These are phyloP conservation scores for Colletotrichum sp. DNA, from an alignment of 2,329 filamentous ascomycete genomes.

Conservation along the genomic window DNA sequence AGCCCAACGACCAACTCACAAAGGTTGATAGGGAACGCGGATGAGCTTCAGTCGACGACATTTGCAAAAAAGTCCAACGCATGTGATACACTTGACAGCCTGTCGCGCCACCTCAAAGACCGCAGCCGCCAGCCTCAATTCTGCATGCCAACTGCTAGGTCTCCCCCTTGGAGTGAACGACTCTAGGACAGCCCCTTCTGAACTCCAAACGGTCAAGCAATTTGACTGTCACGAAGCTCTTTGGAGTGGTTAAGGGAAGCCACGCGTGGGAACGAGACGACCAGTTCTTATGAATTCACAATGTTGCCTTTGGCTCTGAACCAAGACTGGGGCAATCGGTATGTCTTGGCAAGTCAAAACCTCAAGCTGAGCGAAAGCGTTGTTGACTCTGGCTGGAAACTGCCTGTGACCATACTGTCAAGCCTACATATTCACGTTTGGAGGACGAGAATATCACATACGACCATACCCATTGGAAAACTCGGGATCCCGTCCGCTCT, in stretches of 20 bases:
- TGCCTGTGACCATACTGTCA: not conserved
- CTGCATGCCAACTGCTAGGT: not conserved
- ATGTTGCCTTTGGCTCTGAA: not conserved
- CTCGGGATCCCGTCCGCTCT: too few relatives aligned
- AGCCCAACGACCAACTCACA: not conserved
- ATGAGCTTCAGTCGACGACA: not conserved
- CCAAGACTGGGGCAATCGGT: not conserved
- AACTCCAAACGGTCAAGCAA: not conserved
- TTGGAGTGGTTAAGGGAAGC: not conserved
- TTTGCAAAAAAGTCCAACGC: not conserved
- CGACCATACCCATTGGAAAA: too few relatives aligned
- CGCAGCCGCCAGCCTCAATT: not conserved
- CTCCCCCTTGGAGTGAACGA: not conserved
- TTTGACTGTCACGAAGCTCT: not conserved
- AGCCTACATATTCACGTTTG: not conserved
- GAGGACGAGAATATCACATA: fast-evolving
- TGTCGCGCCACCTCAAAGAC: not conserved
- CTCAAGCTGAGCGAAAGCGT: not conserved
- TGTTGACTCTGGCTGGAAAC: not conserved
- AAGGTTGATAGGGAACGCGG: not conserved
- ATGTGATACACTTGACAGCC: not conserved
- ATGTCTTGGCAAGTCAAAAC: not conserved
- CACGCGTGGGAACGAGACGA: not conserved
- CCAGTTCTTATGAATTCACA: not conserved
- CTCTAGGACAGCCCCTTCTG: not conserved